These are phyloP conservation scores for Tetradesmus obliquus DNA, from an alignment of 139 green algal genomes.

Conservation along the genomic window DNA sequence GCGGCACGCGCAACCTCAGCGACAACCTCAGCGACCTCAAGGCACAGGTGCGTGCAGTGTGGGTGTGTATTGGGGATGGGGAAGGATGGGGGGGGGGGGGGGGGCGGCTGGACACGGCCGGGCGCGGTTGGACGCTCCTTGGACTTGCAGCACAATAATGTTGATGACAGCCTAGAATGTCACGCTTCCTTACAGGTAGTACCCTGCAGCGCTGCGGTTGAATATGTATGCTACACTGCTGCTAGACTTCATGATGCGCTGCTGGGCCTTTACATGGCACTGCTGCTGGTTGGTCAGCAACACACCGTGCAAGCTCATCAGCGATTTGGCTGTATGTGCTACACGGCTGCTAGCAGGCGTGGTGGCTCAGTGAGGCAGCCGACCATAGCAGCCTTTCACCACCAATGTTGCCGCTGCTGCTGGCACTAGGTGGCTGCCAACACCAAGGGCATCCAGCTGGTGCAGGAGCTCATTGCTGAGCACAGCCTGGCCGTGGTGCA, in stretches of 20 bases:
- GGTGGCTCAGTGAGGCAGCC: too few relatives aligned
- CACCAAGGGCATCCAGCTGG: conserved; percentile 89
- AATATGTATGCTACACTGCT: too few relatives aligned
- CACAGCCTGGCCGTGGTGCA: conserved; percentile 74
- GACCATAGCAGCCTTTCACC: too few relatives aligned
- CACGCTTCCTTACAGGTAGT: too few relatives aligned
- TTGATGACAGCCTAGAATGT: too few relatives aligned
- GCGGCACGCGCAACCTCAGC: conserved; percentile 84
- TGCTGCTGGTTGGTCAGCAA: too few relatives aligned
- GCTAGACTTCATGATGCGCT: too few relatives aligned
- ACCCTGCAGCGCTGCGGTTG: too few relatives aligned
- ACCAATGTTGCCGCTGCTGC: neutral
- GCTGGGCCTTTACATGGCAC: too few relatives aligned
- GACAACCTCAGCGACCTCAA: conserved; percentile 97
- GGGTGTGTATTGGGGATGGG: neutral
- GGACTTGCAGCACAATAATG: too few relatives aligned
- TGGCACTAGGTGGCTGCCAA: conserved; percentile 93
- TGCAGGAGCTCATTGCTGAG: conserved; percentile 89
- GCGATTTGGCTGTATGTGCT: neutral
- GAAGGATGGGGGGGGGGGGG: neutral
- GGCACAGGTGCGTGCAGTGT: conserved; percentile 75
- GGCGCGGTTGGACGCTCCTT: too few relatives aligned
- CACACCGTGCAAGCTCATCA: too few relatives aligned
- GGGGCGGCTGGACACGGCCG: neutral
- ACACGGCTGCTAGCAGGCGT: neutral